These are phyloP conservation scores for Calonectria crousiana DNA, from an alignment of 2,329 filamentous ascomycete genomes.

Conservation along the genomic window DNA sequence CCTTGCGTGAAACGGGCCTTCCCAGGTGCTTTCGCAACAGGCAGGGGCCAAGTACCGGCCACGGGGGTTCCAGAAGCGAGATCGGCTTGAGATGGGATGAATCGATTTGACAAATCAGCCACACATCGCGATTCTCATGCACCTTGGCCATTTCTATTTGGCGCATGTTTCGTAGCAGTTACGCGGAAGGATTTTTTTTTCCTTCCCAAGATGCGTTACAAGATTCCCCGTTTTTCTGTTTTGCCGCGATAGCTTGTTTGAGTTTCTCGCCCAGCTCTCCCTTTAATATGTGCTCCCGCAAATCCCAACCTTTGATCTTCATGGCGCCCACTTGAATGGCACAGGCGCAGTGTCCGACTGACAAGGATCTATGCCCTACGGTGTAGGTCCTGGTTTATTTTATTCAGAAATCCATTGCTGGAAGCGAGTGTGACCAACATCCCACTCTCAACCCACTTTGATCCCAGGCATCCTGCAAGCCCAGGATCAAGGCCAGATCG, in stretches of 20 bases:
- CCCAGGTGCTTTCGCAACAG: not conserved
- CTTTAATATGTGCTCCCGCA: not conserved
- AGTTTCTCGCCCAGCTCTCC: not conserved
- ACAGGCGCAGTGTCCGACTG: not conserved
- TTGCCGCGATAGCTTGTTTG: not conserved
- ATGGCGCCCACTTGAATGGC: not conserved
- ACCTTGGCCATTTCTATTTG: not conserved
- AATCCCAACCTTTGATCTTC: not conserved
- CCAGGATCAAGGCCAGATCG: constrained; percentile 32
- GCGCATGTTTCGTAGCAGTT: not conserved
- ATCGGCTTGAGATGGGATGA: constrained; percentile 19
- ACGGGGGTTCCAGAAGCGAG: constrained; percentile 8
- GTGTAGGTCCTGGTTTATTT: not conserved
- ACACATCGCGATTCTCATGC: not conserved
- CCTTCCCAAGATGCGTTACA: not conserved
- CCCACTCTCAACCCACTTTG: not conserved
- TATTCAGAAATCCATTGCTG: not conserved
- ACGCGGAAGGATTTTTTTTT: not conserved
- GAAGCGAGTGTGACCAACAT: not conserved
- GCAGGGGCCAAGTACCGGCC: constrained; percentile 16
- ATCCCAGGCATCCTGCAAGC: not conserved
- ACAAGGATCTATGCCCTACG: not conserved
- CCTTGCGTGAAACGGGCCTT: constrained; percentile 9
- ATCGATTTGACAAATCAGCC: not conserved
- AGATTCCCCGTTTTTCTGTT: not conserved